Evolutionary conservation across 257 asterid species (phyloP).

Genomic region (Petunia secreta): DNA sequence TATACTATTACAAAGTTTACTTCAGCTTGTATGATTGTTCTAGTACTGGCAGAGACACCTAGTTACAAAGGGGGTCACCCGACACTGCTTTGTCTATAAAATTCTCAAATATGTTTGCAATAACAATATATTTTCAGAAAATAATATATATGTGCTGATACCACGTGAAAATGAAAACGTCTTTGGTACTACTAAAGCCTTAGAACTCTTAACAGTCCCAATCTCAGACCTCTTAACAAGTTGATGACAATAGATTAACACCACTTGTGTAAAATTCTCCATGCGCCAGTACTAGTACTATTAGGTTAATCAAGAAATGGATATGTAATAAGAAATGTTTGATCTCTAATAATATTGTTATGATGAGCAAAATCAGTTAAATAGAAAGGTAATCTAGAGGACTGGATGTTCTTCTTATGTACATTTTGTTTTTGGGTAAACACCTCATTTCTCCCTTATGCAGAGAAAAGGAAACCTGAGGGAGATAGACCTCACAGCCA

Average conservation of each 20-base stretch:
- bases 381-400: neutral
- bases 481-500: neutral
- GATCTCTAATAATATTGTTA: neutral
- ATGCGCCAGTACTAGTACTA: neutral
- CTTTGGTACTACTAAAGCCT: no score
- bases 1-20: neutral
- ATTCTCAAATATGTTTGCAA: no score
- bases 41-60: no score
- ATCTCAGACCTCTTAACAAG: no score
- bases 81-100: no score
- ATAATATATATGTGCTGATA: no score
- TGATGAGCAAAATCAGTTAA: slow-evolving; percentile 4
- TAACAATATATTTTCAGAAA: no score
- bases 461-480: slow-evolving; percentile 18
- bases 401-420: neutral
- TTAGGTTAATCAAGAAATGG: neutral
- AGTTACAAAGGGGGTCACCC: no score
- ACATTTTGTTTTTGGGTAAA: neutral
- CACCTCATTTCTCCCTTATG: neutral
- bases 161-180: no score
- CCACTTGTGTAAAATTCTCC: no score
- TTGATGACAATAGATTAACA: no score
- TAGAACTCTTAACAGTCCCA: no score
- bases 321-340: neutral
- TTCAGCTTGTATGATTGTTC: neutral